Conservation (phyloP, 345 rosid species). For the Citrus maxima region DNA sequence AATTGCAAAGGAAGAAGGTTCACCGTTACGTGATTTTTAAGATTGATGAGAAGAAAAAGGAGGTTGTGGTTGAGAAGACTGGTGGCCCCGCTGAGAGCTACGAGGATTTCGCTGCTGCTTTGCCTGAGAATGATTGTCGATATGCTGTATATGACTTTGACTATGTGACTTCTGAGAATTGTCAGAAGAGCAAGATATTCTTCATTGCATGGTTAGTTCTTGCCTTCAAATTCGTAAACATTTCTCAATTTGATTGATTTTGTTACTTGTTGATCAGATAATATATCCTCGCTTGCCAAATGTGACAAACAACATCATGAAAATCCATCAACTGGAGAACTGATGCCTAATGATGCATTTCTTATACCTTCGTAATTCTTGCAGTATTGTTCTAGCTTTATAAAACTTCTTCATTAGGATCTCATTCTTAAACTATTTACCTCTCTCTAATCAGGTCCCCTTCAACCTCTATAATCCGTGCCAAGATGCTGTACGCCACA, state of each 20-base stretch:
- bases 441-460: conserved; percentile 54
- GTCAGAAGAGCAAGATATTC: conserved; percentile 82
- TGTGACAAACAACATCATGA: neutral
- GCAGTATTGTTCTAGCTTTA: neutral
- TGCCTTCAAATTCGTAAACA: neutral
- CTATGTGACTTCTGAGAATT: conserved; percentile 70
- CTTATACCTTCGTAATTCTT: neutral
- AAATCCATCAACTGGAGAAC: neutral
- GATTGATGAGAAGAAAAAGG: conserved; percentile 59
- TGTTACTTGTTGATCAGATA: neutral
- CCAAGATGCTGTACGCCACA: conserved; percentile 77
- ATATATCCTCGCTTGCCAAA: neutral
- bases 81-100: conserved; percentile 62
- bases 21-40: conserved; percentile 65
- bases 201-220: conserved; percentile 65
- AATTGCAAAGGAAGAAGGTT: conserved; percentile 68
- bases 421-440: neutral
- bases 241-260: neutral
- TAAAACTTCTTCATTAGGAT: neutral
- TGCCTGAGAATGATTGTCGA: conserved; percentile 75
- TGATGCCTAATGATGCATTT: too few species aligned
- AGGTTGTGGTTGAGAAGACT: conserved; percentile 65
- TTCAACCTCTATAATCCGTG: conserved; percentile 53
- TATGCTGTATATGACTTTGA: conserved; percentile 76
- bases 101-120: conserved; percentile 64